Evolutionary conservation across 306 rosid species (phyloP), one percentile per base, ranked within the genome.

Genomic region (Senna tora): DNA sequence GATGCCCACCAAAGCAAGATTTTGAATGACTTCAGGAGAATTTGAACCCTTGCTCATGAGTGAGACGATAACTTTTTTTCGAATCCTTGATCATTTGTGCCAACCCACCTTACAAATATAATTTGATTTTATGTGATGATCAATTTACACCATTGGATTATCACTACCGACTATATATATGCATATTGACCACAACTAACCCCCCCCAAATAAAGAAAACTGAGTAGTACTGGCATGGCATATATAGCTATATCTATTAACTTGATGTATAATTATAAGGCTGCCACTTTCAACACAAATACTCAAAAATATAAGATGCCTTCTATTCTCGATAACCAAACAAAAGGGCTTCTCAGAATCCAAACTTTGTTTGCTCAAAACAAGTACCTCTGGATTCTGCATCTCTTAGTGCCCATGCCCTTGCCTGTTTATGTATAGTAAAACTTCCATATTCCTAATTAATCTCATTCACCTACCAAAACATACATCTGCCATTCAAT

Each of bases 391-490:
- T 2, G 75, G 83, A 75, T 74, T 66, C 76, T 58, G 81, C 75
- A 78, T 69, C 85, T 32, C 52, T 67, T 65, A 56, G 77, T 76
- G 82, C 81, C 63, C 82, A 75, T 58, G 72, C 55, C 47, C 20
- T 78, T 92, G 90, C 77, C 82, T 84, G 80, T 71, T 79, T 78
- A 19, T 79, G 67, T 68, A 62, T 75, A 83, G 92, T 71, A 80
- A 88, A 74, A 46, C 39, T 64, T 46, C 45, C 25, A 10, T 63
- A 12, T 79, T 79, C 76, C 74, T 36, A 5, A 36, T 20, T 7
- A 66, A 25, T 15, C 15, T 33, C 71, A 16, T 36, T 3, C 45
- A 11, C 6, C 1, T 25, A 25, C 30, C 30, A 25, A 0, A 68
- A 36, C 8, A 60, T 75, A 71, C 83, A 74, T 66, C 76, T 83